phyloP scores from a whole-genome alignment of 208 protist species.

The Leptomonas pyrrhocoris region DNA sequence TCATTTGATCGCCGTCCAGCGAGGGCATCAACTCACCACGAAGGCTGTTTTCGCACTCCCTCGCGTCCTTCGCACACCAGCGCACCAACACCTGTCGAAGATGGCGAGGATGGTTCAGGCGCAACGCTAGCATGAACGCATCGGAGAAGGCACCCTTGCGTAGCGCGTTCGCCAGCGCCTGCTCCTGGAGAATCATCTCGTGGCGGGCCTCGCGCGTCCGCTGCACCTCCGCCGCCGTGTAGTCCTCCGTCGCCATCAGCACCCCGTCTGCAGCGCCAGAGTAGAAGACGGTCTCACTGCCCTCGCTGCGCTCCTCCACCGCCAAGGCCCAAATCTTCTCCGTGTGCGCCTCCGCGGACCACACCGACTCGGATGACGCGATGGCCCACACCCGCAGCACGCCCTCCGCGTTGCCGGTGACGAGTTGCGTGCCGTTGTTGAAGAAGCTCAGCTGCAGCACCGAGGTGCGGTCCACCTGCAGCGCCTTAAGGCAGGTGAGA shows the following conservation, averaged over 20 bases:
- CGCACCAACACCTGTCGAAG: slow-evolving; percentile 80
- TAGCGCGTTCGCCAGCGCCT: slow-evolving; percentile 85
- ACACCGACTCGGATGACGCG: slow-evolving; percentile 74
- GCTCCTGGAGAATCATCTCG: slow-evolving; percentile 79
- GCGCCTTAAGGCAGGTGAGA: slow-evolving; percentile 80
- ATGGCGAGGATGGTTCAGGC: slow-evolving; percentile 88
- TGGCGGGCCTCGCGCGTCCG: slow-evolving; percentile 65
- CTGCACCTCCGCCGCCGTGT: slow-evolving; percentile 87
- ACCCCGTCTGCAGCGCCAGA: slow-evolving; percentile 88
- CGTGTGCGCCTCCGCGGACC: slow-evolving; percentile 77
- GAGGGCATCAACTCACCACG: slow-evolving; percentile 56
- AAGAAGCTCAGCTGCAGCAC: slow-evolving; percentile 90
- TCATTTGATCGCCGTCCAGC: slow-evolving; percentile 64
- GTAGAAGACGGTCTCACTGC: slow-evolving; percentile 60
- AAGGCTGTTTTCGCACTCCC: slow-evolving; percentile 68
- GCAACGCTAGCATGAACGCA: slow-evolving; percentile 83
- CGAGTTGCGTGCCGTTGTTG: slow-evolving; percentile 86
- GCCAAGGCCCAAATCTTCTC: slow-evolving; percentile 87
- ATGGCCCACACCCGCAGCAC: slow-evolving; percentile 93
- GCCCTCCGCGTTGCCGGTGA: slow-evolving; percentile 85
- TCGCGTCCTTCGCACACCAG: slow-evolving; percentile 67
- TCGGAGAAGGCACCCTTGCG: slow-evolving; percentile 75
- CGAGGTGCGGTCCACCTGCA: slow-evolving; percentile 79
- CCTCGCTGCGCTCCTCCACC: slow-evolving; percentile 45
- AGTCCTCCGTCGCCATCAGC: slow-evolving; percentile 87